These are phyloP conservation scores for Penicillium hordei DNA, from an alignment of 2,329 filamentous ascomycete genomes.

Conservation along the genomic window DNA sequence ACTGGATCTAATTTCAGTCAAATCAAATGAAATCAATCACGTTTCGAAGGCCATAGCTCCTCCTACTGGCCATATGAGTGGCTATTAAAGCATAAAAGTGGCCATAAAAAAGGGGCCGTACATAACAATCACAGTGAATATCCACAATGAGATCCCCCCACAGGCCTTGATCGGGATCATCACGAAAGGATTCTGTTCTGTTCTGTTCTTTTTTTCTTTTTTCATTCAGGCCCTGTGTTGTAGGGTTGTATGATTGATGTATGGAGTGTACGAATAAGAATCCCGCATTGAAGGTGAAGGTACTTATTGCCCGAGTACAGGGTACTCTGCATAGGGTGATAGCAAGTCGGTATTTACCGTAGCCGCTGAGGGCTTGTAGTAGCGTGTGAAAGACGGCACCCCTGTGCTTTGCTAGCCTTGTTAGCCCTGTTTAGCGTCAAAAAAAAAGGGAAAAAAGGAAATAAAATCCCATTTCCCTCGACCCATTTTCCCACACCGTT, in stretches of 20 bases:
- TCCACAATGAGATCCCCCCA: conserved; percentile 8
- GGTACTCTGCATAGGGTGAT: conserved; percentile 2
- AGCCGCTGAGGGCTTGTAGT: conserved; percentile 19
- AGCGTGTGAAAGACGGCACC: conserved; percentile 9
- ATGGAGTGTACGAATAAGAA: not conserved
- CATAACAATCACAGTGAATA: conserved; percentile 2
- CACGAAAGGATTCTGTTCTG: not conserved
- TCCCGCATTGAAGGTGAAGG: not conserved
- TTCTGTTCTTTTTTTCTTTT: not conserved
- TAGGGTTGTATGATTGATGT: not conserved
- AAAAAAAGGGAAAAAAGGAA: conserved; percentile 4
- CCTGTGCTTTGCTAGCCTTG: conserved; percentile 5
- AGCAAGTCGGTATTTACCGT: conserved; percentile 2
- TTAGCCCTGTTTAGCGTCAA: conserved; percentile 10
- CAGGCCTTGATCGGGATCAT: conserved; percentile 10
- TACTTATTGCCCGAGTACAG: not conserved
- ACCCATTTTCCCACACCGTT: conserved; percentile 12
- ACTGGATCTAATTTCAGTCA: not conserved
- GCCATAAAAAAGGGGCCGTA: conserved; percentile 9
- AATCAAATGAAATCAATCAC: conserved; percentile 7
- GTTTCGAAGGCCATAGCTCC: conserved; percentile 14
- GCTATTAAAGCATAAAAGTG: not conserved
- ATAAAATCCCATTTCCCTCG: conserved; percentile 2
- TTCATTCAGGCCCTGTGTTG: conserved; percentile 4
- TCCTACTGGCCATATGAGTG: conserved; percentile 1